Evolutionary conservation across 345 rosid species (phyloP), one percentile per base, ranked within the genome.

Genomic region (Syzygium jambos): DNA sequence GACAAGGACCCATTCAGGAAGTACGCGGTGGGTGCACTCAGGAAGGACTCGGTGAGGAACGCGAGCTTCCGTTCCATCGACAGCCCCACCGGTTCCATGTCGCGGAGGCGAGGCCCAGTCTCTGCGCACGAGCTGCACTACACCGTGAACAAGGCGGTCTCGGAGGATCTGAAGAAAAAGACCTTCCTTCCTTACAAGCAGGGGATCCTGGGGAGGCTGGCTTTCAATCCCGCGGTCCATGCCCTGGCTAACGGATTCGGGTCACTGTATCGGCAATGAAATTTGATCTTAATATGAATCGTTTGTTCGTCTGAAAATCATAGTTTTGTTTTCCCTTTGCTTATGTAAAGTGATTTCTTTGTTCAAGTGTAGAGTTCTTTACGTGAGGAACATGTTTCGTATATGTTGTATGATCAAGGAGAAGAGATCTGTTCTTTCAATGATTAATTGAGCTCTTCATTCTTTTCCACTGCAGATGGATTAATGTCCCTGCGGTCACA

Each of bases 121-220:
- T 95, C 99, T n/a, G 94, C 99, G 12, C 99, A 97, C 63, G 99
- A 95, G 87, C 87, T 94, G 90, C 98, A 95, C 91, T 97, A 97
- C 91, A 95, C 92, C 9, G 89, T 88, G 89, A 97, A 96, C 89
- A 96, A 95, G 91, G 98, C 98, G 5, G 98, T 89, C 17, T 93
- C 99, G 0, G 90, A 94, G 34, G 93, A 93, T 86, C 46, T 95
- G 94, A 97, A 93, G 96, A 97, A 95, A 94, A 96, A 86, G 89
- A 96, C 98, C 78, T 96, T 93, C 93, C 91, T 97, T 94, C 99
- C 99, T 10, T 97, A 96, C 92, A 96, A 92, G 90, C 97, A 92
- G 78, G 98, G 98, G 46, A 90, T 94, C 87, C 77, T 95, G 84
- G 99, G 99, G 43, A 87, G 96, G 89, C 87, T 95, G n/a, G 95